Conservation (phyloP, 495 filamentous ascomycete species). For the Tuber melanosporum region DNA sequence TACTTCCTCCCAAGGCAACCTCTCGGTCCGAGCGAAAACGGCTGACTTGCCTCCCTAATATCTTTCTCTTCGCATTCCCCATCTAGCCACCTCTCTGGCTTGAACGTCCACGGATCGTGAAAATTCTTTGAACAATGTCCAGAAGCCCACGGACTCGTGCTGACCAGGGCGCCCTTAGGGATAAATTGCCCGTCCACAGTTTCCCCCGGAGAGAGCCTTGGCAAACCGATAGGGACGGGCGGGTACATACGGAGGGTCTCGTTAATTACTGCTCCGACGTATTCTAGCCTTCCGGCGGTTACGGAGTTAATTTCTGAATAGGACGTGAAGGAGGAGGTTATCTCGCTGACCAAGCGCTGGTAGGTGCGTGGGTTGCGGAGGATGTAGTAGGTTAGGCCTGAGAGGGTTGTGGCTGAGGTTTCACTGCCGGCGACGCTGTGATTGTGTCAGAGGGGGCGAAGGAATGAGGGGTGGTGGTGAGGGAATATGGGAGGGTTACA, state of each 20-base stretch:
- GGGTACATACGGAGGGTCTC: constrained; percentile 57
- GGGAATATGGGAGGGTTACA: not conserved
- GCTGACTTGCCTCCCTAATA: constrained; percentile 40
- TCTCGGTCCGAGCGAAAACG: constrained; percentile 31
- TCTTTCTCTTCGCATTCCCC: constrained; percentile 21
- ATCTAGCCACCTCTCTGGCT: constrained; percentile 42
- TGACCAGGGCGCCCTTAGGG: constrained; percentile 30
- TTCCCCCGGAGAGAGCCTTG: constrained; percentile 41
- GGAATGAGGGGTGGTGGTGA: not conserved
- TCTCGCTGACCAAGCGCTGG: constrained; percentile 48
- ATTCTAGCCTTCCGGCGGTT: constrained; percentile 48
- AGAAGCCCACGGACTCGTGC: not conserved
- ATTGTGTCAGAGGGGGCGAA: not conserved
- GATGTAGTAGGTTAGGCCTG: constrained; percentile 51
- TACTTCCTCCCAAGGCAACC: constrained; percentile 8
- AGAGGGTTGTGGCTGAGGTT: constrained; percentile 56
- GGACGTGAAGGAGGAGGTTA: constrained; percentile 49
- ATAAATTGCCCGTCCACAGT: constrained; percentile 42
- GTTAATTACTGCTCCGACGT: constrained; percentile 53
- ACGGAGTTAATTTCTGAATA: constrained; percentile 51
- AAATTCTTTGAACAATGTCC: constrained; percentile 26
- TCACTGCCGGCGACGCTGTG: constrained; percentile 52
- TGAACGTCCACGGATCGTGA: constrained; percentile 37
- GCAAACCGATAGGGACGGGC: constrained; percentile 43
- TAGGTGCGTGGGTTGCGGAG: constrained; percentile 47